phyloP scores from a whole-genome alignment of 2,329 filamentous ascomycete species.

The Venturia aucupariae region DNA sequence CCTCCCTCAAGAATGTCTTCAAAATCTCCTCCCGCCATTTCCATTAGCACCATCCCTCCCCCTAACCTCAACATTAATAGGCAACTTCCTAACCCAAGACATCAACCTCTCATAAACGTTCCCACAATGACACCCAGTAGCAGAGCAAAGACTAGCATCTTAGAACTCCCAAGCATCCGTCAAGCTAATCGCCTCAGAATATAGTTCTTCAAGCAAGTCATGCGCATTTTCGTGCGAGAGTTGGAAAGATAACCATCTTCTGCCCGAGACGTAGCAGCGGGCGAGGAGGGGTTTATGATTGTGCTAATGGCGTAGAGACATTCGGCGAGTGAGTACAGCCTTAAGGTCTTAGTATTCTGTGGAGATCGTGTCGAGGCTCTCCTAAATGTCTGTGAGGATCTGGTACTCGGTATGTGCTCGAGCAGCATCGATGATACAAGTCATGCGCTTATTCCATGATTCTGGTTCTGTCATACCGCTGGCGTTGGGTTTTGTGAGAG shows the following conservation, averaged over 20 bases:
- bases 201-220: not conserved
- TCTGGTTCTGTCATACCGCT: slow-evolving; percentile 16
- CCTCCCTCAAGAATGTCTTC: slow-evolving; percentile 13
- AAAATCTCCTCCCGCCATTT: slow-evolving; percentile 19
- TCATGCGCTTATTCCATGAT: slow-evolving; percentile 24
- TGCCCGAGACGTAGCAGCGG: slow-evolving; percentile 23
- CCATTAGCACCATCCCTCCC: slow-evolving; percentile 16
- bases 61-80: slow-evolving; percentile 20
- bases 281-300: slow-evolving; percentile 20
- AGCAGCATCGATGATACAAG: slow-evolving; percentile 21
- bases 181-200: not conserved
- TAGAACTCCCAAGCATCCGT: slow-evolving; percentile 5
- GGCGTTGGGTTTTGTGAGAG: slow-evolving; percentile 4
- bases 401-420: slow-evolving; percentile 23
- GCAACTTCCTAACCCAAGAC: slow-evolving; percentile 23
- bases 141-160: slow-evolving; percentile 2
- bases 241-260: slow-evolving; percentile 19
- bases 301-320: slow-evolving; percentile 15
- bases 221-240: slow-evolving; percentile 15
- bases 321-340: slow-evolving; percentile 18
- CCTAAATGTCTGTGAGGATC: slow-evolving; percentile 19
- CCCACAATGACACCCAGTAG: not conserved
- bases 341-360: slow-evolving; percentile 16
- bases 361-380: not conserved
- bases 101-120: slow-evolving; percentile 16